Conservation (phyloP, 164 flowering plant species). For the Chimonanthus praecox region DNA sequence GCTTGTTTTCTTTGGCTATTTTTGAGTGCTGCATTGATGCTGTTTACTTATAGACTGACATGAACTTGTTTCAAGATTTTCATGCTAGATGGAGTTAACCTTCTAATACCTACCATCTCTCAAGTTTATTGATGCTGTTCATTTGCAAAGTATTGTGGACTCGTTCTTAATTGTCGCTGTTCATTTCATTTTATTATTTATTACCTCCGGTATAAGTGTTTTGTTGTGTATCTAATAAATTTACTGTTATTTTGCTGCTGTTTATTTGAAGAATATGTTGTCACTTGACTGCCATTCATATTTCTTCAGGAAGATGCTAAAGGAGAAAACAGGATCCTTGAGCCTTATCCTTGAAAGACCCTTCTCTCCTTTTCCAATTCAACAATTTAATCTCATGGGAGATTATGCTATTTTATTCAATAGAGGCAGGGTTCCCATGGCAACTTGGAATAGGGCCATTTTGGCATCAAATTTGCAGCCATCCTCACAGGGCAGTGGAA, state of each 20-base stretch:
- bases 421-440: slow-evolving; percentile 63
- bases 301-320: slow-evolving; percentile 58
- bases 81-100: too few species aligned
- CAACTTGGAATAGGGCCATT: slow-evolving; percentile 53
- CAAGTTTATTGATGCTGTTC: too few species aligned
- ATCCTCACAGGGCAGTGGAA: slow-evolving; percentile 44
- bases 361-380: slow-evolving; percentile 78
- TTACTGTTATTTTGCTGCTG: not conserved
- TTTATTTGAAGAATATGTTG: not conserved
- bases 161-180: too few species aligned
- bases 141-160: too few species aligned
- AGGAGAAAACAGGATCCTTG: slow-evolving; percentile 51
- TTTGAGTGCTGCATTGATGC: too few species aligned
- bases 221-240: not conserved
- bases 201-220: too few species aligned
- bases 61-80: too few species aligned
- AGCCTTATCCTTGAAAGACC: slow-evolving; percentile 89
- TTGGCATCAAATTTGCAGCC: slow-evolving; percentile 44
- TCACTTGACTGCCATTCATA: slow-evolving; percentile 2
- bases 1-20: too few species aligned
- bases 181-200: too few species aligned
- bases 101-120: too few species aligned
- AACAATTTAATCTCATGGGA: slow-evolving; percentile 42
- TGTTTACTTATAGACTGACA: too few species aligned
- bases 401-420: slow-evolving; percentile 55